Percentiles rank a stretch among this genome's conserved stretches.
Conservation (phyloP, 1,139 yeast genomes). For the Yamadazyma jaroonii region DNA sequence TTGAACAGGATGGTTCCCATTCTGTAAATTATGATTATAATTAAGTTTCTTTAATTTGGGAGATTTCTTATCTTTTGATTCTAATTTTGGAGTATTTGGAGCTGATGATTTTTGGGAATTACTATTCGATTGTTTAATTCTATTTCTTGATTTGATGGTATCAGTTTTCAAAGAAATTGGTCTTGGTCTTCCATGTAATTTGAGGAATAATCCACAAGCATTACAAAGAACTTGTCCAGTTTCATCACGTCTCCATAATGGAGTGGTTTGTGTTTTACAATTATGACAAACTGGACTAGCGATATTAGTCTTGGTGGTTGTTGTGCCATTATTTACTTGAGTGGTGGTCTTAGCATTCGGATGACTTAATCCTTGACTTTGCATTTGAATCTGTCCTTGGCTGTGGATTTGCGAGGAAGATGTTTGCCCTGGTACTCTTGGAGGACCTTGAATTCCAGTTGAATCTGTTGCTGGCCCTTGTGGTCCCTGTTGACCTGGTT, state of each 20-base stretch:
- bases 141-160: conserved; percentile 84
- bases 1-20: conserved; percentile 34
- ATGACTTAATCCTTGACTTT: conserved; percentile 17
- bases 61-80: conserved; percentile 38
- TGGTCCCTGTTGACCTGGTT: background rate
- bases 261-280: conserved; percentile 90
- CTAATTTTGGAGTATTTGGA: conserved; percentile 47
- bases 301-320: conserved; percentile 48
- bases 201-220: conserved; percentile 91
- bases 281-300: conserved; percentile 79
- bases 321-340: conserved; percentile 42
- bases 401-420: background rate
- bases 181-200: conserved; percentile 88
- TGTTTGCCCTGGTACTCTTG: background rate
- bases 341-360: conserved; percentile 52
- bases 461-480: background rate
- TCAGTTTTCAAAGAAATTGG: conserved; percentile 90
- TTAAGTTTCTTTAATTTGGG: conserved; percentile 27
- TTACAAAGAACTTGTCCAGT: conserved; percentile 91
- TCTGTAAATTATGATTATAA: conserved; percentile 14
- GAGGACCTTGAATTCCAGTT: background rate
- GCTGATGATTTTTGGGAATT: conserved; percentile 28
- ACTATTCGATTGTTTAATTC: conserved; percentile 49
- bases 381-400: background rate
- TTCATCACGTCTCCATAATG: conserved; percentile 93